Percentiles rank a stretch among this genome's conserved stretches.
These are phyloP conservation scores for Apium graveolens DNA, from an alignment of 129 eudicot genomes.

Conservation along the genomic window DNA sequence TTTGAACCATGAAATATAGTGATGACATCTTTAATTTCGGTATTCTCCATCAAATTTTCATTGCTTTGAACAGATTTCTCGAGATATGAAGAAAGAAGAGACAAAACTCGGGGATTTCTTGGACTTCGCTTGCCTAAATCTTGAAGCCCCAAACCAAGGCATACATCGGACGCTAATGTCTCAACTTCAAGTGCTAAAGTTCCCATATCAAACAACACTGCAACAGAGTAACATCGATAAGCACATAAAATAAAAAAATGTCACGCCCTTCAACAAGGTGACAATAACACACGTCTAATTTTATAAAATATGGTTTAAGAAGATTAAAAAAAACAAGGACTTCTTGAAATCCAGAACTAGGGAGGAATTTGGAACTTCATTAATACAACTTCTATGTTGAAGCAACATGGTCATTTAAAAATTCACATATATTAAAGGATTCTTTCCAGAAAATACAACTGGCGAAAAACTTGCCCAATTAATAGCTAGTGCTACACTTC, in stretches of 20 bases:
- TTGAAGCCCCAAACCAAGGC: conserved; percentile 45
- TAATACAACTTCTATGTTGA: neutral
- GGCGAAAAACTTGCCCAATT: neutral
- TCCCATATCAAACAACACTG: conserved; percentile 42
- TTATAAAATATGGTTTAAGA: neutral
- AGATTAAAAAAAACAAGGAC: neutral
- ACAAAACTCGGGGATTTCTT: conserved; percentile 48
- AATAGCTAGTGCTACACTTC: neutral
- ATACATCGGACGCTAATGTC: conserved; percentile 29
- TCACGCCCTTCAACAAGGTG: neutral
- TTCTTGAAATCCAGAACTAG: neutral
- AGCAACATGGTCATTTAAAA: neutral
- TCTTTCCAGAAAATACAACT: neutral
- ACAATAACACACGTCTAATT: neutral
- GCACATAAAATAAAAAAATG: neutral
- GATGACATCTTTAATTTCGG: conserved; percentile 33
- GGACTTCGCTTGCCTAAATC: conserved; percentile 29
- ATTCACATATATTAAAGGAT: neutral
- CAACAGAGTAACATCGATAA: neutral
- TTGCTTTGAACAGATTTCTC: conserved; percentile 49
- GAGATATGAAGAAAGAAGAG: conserved; percentile 48
- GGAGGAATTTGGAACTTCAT: neutral
- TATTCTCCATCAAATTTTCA: conserved; percentile 39
- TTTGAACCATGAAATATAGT: conserved; percentile 70
- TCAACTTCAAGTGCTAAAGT: conserved; percentile 37